Evolutionary conservation across 176 grass and related monocot species (phyloP), one percentile per base, ranked within the genome.

Genomic region (Aegilops speltoides): DNA sequence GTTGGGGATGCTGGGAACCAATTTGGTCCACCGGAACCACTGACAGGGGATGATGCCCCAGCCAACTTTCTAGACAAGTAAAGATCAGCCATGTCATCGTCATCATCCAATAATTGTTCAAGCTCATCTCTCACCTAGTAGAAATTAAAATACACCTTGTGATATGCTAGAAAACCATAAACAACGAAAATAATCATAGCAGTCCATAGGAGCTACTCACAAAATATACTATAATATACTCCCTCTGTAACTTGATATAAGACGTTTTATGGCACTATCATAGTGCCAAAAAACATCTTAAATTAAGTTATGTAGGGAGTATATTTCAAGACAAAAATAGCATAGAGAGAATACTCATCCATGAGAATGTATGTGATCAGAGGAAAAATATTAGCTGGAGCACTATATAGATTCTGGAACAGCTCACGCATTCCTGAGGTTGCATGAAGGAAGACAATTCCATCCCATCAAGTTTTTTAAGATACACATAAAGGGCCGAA

Each of bases 61-160:
- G 89, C 87, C 90, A 99, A 81, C 87, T 99, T 99, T 93, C 94
- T 94, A 83, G 97, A 94, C 85, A 99, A 91, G 92, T 99, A 99
- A 91, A 99, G 92, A 90, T 99, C 97, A 82, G 92, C 97, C 97
- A 99, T 99, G 83, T 99, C 97, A 62, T 99, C 97, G 2, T 99
- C 97, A 24, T 99, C 97, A 62, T 99, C 97, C 83, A 99, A 92
- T 91, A 99, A 89, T 86, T 99, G 97, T 88, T 99, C 97, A 69
- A 99, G 92, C 78, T 99, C 97, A 67, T 99, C 97, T 82, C 97
- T 93, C 40, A 99, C 97, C 97, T 99, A 86, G 76, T 99, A 86
- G 76, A 60, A 89, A 87, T 89, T 19, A 85, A 25, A 84, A 26
- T 57, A 84, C 14, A 85, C 68, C 60, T 34, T 91, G 83, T 79